Evolutionary conservation across 768 basidiomycete genomes (phyloP).

Genomic region (Russula foetens): DNA sequence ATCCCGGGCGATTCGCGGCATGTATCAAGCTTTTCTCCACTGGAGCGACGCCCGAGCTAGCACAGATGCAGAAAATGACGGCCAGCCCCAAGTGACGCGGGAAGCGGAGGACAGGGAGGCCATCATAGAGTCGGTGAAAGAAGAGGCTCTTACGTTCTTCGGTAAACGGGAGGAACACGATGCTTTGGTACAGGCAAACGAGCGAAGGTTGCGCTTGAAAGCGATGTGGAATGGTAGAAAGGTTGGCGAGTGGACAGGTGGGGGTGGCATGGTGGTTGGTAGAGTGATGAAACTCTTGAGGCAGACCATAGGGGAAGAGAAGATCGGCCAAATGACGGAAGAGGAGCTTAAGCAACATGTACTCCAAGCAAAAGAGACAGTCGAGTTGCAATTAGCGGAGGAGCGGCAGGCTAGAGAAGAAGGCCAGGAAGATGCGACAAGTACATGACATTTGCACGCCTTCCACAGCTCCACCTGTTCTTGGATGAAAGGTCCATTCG

Average conservation of each 20-base stretch:
- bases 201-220: conserved; percentile 31
- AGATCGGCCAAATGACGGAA: conserved; percentile 25
- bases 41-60: conserved; percentile 22
- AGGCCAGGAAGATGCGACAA: not conserved
- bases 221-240: conserved; percentile 39
- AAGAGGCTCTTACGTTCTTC: conserved; percentile 46
- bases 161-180: conserved; percentile 44
- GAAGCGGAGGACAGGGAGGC: not conserved
- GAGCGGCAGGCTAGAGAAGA: not conserved
- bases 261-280: conserved; percentile 41
- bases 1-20: conserved; percentile 38
- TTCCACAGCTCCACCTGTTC: not conserved
- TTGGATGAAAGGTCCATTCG: not conserved
- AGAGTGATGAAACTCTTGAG: conserved; percentile 45
- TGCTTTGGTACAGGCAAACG: conserved; percentile 25
- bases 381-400: not conserved
- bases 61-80: not conserved
- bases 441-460: not conserved
- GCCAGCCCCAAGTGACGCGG: not conserved
- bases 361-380: conserved; percentile 6
- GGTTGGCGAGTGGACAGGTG: conserved; percentile 47
- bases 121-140: conserved; percentile 16
- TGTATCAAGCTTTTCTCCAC: conserved; percentile 52
- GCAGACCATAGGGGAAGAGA: conserved; percentile 36
- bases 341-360: conserved; percentile 14